These are phyloP conservation scores for Pestalotiopsis sp. DNA, from an alignment of 2,329 filamentous ascomycete species.

Conservation along the genomic window DNA sequence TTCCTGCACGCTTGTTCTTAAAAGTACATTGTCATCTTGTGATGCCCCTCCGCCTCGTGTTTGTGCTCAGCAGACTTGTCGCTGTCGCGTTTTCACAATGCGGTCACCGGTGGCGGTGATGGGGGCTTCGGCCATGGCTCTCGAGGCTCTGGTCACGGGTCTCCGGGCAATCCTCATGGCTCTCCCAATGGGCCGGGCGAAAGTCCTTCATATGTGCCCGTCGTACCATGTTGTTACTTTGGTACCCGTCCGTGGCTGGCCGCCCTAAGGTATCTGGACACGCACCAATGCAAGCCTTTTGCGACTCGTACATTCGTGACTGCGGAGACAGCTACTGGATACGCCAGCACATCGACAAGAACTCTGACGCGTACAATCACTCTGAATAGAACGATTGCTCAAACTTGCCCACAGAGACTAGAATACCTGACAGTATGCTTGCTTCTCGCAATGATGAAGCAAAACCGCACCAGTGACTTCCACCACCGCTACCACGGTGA, in stretches of 20 bases:
- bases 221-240: neutral
- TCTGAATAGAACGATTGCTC: neutral
- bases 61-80: neutral
- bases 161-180: neutral
- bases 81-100: neutral
- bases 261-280: neutral
- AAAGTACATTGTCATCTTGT: neutral
- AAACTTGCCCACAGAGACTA: neutral
- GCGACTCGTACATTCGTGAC: neutral
- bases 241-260: neutral
- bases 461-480: neutral
- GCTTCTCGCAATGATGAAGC: neutral
- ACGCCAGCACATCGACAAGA: neutral
- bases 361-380: neutral
- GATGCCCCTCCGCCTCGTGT: neutral
- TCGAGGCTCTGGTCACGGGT: neutral
- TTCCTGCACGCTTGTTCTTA: neutral
- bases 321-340: neutral
- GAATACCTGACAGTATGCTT: neutral
- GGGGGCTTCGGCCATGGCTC: constrained; percentile 10
- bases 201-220: neutral
- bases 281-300: neutral
- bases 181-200: neutral
- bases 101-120: constrained; percentile 10
- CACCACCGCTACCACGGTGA: neutral